Percentiles rank a stretch among this genome's conserved stretches.
These are phyloP conservation scores for Populus hybrid DNA, from an alignment of 441 rosid genomes.

Conservation along the genomic window DNA sequence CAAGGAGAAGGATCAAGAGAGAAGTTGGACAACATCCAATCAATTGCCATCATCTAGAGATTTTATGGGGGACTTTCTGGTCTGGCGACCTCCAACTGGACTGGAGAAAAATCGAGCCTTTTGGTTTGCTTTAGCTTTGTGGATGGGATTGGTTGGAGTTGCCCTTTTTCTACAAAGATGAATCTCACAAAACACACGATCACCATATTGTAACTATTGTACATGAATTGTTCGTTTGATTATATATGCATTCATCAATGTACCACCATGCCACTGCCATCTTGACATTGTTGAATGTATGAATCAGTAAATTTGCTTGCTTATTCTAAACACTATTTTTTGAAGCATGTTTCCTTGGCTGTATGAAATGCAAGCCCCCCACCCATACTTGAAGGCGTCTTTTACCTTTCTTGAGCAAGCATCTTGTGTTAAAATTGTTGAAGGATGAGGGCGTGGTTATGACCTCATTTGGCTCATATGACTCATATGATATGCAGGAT, in stretches of 20 bases:
- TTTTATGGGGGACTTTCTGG: slow-evolving; percentile 65
- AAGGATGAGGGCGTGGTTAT: too few relatives aligned
- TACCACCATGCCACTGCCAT: slow-evolving; percentile 6
- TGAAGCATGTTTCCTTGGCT: not conserved
- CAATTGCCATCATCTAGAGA: slow-evolving; percentile 71
- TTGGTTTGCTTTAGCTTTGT: slow-evolving; percentile 72
- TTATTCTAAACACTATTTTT: not conserved
- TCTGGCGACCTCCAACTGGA: slow-evolving; percentile 74
- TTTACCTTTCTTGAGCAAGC: too few relatives aligned
- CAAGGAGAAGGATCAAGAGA: slow-evolving; percentile 51
- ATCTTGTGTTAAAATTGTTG: too few relatives aligned
- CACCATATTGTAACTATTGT: slow-evolving; percentile 13
- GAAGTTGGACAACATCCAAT: slow-evolving; percentile 55
- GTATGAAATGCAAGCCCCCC: too few relatives aligned
- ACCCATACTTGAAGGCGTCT: too few relatives aligned
- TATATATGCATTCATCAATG: slow-evolving; percentile 18
- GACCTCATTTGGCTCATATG: too few relatives aligned
- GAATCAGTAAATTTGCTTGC: slow-evolving; percentile 11
- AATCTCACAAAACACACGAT: slow-evolving; percentile 16
- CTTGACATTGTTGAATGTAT: slow-evolving; percentile 23
- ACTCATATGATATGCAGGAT: too few relatives aligned
- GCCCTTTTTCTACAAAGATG: slow-evolving; percentile 71
- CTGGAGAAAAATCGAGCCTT: slow-evolving; percentile 62
- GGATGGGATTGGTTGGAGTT: slow-evolving; percentile 91
- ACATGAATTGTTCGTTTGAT: slow-evolving; percentile 28